Evolutionary conservation across 1,139 yeast genomes (phyloP), one percentile per base, ranked within the genome.

Genomic region (Geotrichum phurueaensis): DNA sequence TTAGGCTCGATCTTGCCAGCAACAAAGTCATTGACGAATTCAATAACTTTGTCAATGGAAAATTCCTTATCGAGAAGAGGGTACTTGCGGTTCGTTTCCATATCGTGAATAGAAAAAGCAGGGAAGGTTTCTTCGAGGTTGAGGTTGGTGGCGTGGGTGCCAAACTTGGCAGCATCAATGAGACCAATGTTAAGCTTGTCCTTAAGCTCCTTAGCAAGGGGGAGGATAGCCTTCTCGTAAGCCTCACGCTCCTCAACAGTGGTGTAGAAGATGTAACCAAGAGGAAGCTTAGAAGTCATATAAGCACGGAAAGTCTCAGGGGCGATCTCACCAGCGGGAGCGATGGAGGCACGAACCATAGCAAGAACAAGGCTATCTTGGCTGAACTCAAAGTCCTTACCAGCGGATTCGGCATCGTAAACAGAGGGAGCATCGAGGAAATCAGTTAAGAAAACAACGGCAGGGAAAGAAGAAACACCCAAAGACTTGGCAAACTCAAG

Each of bases 271-370:
- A 89, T 84, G 81, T 91, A 94, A 62, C 90, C 95, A 68, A 94
- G 78, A 66, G 99, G 99, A 60, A 84, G 69, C 54, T 84, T 82
- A 59, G 91, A 78, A 62, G 82, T 76, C 82, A 89, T 84, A 79
- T 92, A 94, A 61, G 81, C 74, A 75, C 82, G 78, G 81, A 87
- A 94, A 65, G 96, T 87, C 63, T 83, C 81, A 67, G 96, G 94
- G 71, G 86, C 85, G 66, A 94, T 85, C 75, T 92, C 98, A 70
- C 97, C 98, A 70, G 94, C 87, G 63, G 99, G 98, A 72, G 89
- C 82, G 56, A 88, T 77, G 78, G 92, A 96, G 65, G 79, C 77
- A 63, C 79, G 77, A 68, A 89, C 76, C 77, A 90, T 91, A 56
- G 74, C 72, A 65, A 92, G 76, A 25, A 73, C 65, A 18, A 57